Conservation (phyloP, 768 basidiomycete species). For the Antrodiella citrinella region DNA sequence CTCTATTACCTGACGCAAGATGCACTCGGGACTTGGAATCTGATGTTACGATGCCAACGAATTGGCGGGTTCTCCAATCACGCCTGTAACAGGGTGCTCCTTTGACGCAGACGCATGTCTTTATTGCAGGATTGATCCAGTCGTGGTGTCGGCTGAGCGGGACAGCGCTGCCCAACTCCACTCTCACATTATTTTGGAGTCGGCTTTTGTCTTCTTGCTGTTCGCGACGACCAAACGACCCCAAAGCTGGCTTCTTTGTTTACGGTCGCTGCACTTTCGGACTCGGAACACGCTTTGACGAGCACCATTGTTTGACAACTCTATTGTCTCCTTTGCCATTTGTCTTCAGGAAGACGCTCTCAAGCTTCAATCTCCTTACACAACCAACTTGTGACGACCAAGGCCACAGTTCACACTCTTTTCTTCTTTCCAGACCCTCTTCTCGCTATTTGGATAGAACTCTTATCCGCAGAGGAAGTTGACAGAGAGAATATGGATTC, state of each 20-base stretch:
- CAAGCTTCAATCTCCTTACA: neutral
- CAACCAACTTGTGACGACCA: neutral
- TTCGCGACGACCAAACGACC: neutral
- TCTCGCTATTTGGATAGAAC: neutral
- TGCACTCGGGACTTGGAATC: no score
- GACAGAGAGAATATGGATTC: neutral
- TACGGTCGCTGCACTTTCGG: neutral
- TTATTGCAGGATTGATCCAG: no score
- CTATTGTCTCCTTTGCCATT: neutral
- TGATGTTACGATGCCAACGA: no score
- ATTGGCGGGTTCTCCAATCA: no score
- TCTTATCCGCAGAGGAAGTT: neutral
- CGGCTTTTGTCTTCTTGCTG: neutral
- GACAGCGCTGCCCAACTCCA: neutral
- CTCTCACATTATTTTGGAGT: neutral
- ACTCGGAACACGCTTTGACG: no score
- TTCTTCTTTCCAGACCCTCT: neutral
- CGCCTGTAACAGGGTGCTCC: no score
- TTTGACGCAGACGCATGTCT: no score
- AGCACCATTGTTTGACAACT: no score
- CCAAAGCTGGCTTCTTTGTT: neutral
- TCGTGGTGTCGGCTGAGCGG: no score
- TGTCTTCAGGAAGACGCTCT: neutral
- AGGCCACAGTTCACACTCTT: constrained; percentile 6
- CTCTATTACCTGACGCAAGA: no score